Conservation (phyloP, 2,329 filamentous ascomycete species). For the Xylaria sp. region DNA sequence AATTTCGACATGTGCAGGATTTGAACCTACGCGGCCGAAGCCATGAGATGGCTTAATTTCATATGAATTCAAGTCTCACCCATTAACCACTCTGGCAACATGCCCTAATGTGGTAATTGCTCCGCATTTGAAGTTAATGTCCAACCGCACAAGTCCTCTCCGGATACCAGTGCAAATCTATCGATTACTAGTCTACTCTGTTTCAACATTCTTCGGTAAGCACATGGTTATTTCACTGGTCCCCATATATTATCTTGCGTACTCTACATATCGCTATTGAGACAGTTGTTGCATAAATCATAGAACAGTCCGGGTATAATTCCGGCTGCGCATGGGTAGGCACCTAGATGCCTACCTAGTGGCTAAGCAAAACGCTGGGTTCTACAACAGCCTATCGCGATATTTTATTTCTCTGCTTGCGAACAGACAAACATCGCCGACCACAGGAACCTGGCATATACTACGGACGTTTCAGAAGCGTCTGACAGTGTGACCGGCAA, state of each 20-base stretch:
- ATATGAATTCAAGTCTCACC: slow-evolving; percentile 47
- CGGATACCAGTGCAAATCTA: no score
- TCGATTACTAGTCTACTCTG: no score
- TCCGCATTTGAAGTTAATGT: neutral
- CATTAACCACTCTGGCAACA: slow-evolving; percentile 50
- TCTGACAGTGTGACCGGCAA: neutral
- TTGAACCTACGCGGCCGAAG: slow-evolving; percentile 50
- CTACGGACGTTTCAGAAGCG: slow-evolving; percentile 11
- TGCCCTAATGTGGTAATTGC: slow-evolving; percentile 30
- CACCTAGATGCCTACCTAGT: no score
- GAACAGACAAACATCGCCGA: slow-evolving; percentile 18
- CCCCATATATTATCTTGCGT: neutral
- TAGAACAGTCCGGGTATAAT: no score
- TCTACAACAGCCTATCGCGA: neutral
- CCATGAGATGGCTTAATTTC: slow-evolving; percentile 45
- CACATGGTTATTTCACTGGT: neutral
- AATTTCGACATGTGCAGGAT: slow-evolving; percentile 46
- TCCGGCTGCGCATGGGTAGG: no score
- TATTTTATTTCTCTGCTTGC: neutral
- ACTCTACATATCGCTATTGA: neutral
- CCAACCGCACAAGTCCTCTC: neutral
- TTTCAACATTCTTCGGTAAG: neutral
- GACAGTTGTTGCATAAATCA: neutral
- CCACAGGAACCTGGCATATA: slow-evolving; percentile 16
- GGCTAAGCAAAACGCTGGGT: no score